These are phyloP conservation scores for Microdochium trichocladiopsis DNA, from an alignment of 2,329 filamentous ascomycete species.

Conservation along the genomic window DNA sequence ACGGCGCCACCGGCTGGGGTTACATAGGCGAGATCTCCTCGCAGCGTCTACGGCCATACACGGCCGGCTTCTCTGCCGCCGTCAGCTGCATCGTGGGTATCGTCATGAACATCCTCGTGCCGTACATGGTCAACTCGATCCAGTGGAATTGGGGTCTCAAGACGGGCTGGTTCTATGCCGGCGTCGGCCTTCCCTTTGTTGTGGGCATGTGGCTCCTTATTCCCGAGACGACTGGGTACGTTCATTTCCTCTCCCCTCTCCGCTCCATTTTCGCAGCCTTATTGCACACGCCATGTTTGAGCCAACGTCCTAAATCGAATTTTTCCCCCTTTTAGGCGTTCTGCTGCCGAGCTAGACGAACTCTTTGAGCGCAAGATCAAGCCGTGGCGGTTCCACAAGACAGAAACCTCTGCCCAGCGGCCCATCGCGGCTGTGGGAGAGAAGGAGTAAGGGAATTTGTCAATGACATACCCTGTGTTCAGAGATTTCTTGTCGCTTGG, in stretches of 20 bases:
- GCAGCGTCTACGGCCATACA: conserved; percentile 22
- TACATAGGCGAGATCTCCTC: conserved; percentile 27
- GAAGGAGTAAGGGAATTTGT: too few relatives aligned
- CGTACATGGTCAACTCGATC: conserved; percentile 22
- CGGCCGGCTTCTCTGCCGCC: conserved; percentile 1
- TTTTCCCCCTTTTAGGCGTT: too few relatives aligned
- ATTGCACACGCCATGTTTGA: too few relatives aligned
- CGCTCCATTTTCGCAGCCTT: too few relatives aligned
- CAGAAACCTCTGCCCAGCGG: neutral
- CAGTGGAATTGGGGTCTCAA: conserved; percentile 10
- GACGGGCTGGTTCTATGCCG: conserved; percentile 21
- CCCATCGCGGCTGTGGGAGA: too few relatives aligned
- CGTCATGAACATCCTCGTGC: conserved; percentile 17
- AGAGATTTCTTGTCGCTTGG: too few relatives aligned
- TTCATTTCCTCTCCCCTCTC: too few relatives aligned
- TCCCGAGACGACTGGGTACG: conserved; percentile 3
- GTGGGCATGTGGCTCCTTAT: conserved; percentile 4
- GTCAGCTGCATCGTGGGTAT: conserved; percentile 15
- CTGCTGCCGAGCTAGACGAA: conserved; percentile 17
- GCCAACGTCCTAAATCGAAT: too few relatives aligned
- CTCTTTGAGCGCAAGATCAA: conserved; percentile 16
- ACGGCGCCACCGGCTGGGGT: conserved; percentile 15
- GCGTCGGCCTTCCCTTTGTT: conserved; percentile 1
- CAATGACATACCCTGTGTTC: too few relatives aligned
- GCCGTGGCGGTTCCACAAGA: neutral